Percentiles rank a stretch among this genome's conserved stretches.
These are phyloP conservation scores for Chrysosporium keratinophilum DNA, from an alignment of 2,329 filamentous ascomycete species.

Conservation along the genomic window DNA sequence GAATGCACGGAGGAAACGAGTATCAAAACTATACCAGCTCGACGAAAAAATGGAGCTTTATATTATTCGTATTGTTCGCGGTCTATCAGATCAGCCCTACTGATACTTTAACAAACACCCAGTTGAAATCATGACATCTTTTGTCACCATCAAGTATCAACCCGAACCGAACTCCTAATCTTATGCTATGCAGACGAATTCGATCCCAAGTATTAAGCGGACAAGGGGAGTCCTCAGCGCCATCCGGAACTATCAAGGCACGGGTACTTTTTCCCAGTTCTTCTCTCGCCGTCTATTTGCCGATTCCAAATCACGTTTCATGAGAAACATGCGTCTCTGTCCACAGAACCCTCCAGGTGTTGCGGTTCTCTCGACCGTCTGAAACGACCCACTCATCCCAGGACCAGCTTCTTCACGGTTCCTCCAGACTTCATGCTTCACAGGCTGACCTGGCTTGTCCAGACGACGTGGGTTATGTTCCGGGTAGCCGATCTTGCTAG, in stretches of 20 bases:
- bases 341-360: conserved; percentile 12
- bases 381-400: conserved; percentile 2
- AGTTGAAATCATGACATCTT: no score
- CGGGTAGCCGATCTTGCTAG: conserved; percentile 13
- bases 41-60: no score
- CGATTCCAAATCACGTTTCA: conserved; percentile 10
- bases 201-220: neutral
- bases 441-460: conserved; percentile 5
- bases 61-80: no score
- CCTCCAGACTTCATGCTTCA: conserved; percentile 8
- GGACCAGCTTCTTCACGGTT: neutral
- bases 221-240: neutral
- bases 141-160: no score
- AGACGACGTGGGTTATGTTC: conserved; percentile 15
- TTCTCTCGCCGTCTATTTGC: conserved; percentile 11
- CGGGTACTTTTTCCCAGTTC: conserved; percentile 13
- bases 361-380: conserved; percentile 9
- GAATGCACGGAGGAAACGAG: no score
- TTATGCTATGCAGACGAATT: neutral
- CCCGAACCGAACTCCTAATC: neutral
- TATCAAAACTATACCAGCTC: no score
- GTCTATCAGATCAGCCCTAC: no score
- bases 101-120: no score
- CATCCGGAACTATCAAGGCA: neutral
- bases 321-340: conserved; percentile 14